Conservation (phyloP, 2,329 filamentous ascomycete species). For the Aspergillus sp. region DNA sequence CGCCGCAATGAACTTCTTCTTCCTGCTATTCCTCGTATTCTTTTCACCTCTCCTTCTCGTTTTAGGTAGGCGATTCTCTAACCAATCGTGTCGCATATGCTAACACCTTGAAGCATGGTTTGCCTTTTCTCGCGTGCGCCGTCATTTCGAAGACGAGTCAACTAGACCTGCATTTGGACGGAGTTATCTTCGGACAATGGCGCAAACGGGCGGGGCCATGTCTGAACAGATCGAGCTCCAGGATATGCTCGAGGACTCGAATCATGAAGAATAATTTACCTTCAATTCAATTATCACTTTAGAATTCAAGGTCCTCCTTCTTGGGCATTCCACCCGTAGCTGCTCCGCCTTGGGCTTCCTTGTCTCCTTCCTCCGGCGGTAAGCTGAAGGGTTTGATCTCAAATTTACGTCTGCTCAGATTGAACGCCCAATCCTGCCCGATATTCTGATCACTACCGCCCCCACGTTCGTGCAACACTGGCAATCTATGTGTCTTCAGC, state of each 20-base stretch:
- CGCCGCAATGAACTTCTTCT: constrained; percentile 26
- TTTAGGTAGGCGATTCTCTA: constrained; percentile 21
- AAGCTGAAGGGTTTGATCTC: constrained; percentile 83
- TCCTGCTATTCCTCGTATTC: constrained; percentile 30
- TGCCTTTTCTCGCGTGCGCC: constrained; percentile 43
- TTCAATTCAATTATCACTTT: constrained; percentile 14
- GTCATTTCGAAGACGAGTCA: constrained; percentile 34
- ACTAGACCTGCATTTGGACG: constrained; percentile 47
- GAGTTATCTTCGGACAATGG: constrained; percentile 51
- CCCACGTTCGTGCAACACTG: constrained; percentile 80
- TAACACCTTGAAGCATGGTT: constrained; percentile 40
- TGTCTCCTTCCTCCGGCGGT: constrained; percentile 75
- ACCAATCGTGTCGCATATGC: constrained; percentile 2
- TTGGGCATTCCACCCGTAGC: constrained; percentile 43
- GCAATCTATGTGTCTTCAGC: constrained; percentile 73
- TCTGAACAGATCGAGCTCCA: constrained; percentile 60
- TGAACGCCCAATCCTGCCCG: constrained; percentile 85
- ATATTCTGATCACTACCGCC: constrained; percentile 65
- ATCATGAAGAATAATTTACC: constrained; percentile 25
- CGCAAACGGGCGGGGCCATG: constrained; percentile 47
- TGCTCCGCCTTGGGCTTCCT: constrained; percentile 50
- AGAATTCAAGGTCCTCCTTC: constrained; percentile 71
- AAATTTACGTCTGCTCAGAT: constrained; percentile 73
- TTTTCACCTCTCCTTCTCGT: constrained; percentile 32
- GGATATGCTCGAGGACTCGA: constrained; percentile 48